phyloP scores from a whole-genome alignment of 441 rosid genomes.

The Corymbia calophylla region DNA sequence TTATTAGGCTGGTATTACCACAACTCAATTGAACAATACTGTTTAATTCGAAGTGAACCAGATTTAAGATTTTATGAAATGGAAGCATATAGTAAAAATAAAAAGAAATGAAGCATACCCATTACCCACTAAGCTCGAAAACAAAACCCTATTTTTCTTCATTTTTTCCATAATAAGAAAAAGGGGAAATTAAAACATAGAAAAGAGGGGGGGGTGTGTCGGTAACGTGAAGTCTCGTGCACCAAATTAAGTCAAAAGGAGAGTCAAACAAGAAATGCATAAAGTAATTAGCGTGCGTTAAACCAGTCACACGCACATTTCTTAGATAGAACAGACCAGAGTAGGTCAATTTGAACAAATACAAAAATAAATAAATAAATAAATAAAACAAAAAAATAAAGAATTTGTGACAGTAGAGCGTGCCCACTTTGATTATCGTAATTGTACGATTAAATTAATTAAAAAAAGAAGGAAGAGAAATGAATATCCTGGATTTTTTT shows the following conservation, averaged over 20 bases:
- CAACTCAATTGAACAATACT: neutral
- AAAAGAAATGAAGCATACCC: neutral
- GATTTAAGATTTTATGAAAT: neutral
- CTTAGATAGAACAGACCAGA: neutral
- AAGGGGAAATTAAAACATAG: neutral
- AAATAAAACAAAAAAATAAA: neutral
- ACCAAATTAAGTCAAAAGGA: neutral
- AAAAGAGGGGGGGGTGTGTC: neutral
- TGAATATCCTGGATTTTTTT: neutral
- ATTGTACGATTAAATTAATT: neutral
- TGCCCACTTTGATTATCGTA: neutral
- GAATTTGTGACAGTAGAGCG: neutral
- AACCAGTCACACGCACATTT: neutral
- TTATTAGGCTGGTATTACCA: neutral
- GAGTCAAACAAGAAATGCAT: neutral
- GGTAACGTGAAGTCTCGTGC: neutral
- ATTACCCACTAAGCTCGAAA: neutral
- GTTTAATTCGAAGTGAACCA: neutral
- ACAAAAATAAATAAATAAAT: too few relatives aligned
- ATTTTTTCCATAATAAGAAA: neutral
- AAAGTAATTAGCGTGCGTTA: neutral
- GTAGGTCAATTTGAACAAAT: neutral
- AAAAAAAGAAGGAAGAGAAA: neutral
- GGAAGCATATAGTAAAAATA: neutral
- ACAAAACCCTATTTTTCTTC: neutral